phyloP scores from a whole-genome alignment of 768 basidiomycete species.

The Gymnopilus dilepis region DNA sequence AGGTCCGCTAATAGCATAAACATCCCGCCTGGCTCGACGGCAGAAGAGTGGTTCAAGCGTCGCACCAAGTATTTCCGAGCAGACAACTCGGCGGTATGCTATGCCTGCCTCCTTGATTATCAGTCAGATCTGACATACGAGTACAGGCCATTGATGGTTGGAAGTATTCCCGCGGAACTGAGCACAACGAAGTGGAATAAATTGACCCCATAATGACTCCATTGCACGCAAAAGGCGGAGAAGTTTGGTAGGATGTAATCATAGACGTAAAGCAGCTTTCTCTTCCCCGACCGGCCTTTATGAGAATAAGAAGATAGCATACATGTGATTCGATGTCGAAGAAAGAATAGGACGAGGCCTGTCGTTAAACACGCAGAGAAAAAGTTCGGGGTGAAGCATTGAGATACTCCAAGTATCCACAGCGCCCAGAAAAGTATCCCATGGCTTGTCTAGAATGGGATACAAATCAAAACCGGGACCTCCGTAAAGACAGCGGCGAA shows the following conservation, averaged over 20 bases:
- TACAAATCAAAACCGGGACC: too few relatives aligned
- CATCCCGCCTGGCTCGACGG: constrained; percentile 2
- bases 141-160: not conserved
- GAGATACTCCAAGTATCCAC: not conserved
- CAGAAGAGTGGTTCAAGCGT: constrained; percentile 9
- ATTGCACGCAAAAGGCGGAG: not conserved
- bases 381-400: not conserved
- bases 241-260: not conserved
- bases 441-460: not conserved
- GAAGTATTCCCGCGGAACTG: constrained; percentile 6
- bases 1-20: not conserved
- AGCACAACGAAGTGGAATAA: constrained; percentile 3
- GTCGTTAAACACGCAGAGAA: not conserved
- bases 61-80: constrained; percentile 7
- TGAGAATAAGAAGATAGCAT: not conserved
- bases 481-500: too few relatives aligned
- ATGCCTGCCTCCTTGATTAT: not conserved
- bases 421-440: not conserved
- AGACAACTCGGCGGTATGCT: not conserved
- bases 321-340: not conserved
- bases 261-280: not conserved
- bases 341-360: not conserved
- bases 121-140: not conserved
- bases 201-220: not conserved
- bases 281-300: not conserved